phyloP scores from a whole-genome alignment of 148 eudicot species.

The Persicaria maculosa region DNA sequence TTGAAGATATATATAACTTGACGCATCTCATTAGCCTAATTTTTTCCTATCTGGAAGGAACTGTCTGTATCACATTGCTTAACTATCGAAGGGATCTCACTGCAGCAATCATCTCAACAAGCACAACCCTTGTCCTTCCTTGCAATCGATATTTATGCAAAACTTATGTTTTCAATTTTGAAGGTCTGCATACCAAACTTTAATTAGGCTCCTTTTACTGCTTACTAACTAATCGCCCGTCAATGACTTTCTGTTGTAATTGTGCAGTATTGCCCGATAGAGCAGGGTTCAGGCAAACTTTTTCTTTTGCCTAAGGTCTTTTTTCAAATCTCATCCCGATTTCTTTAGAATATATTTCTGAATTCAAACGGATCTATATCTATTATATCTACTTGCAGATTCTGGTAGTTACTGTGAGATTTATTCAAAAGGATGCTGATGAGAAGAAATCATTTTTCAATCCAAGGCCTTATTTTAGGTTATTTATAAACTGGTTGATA shows the following conservation, averaged over 20 bases:
- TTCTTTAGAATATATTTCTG: neutral
- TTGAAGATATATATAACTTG: neutral
- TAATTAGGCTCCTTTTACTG: slow-evolving; percentile 2
- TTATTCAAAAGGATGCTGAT: slow-evolving; percentile 78
- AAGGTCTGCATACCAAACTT: slow-evolving; percentile 47
- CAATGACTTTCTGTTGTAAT: slow-evolving; percentile 12
- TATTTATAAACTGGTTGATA: slow-evolving; percentile 73
- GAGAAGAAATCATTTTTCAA: slow-evolving; percentile 71
- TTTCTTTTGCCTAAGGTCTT: slow-evolving; percentile 73
- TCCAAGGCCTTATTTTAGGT: slow-evolving; percentile 90
- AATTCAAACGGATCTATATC: neutral
- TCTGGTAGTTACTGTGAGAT: slow-evolving; percentile 63
- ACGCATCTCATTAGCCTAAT: neutral
- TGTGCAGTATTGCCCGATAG: slow-evolving; percentile 64
- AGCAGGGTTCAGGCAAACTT: slow-evolving; percentile 72
- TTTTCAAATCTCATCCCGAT: neutral
- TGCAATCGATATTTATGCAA: slow-evolving; percentile 88
- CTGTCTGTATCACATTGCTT: slow-evolving; percentile 82
- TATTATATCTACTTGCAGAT: slow-evolving; percentile 32
- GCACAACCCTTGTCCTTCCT: slow-evolving; percentile 66
- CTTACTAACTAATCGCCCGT: neutral
- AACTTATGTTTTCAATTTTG: slow-evolving; percentile 66
- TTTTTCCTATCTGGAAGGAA: slow-evolving; percentile 41
- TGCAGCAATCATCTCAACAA: slow-evolving; percentile 59
- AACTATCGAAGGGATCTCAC: slow-evolving; percentile 48